Percentiles rank a stretch among this genome's conserved stretches.
Evolutionary conservation across 2,329 filamentous ascomycete genomes (phyloP).

Genomic region (Annulohypoxylon truncatum): DNA sequence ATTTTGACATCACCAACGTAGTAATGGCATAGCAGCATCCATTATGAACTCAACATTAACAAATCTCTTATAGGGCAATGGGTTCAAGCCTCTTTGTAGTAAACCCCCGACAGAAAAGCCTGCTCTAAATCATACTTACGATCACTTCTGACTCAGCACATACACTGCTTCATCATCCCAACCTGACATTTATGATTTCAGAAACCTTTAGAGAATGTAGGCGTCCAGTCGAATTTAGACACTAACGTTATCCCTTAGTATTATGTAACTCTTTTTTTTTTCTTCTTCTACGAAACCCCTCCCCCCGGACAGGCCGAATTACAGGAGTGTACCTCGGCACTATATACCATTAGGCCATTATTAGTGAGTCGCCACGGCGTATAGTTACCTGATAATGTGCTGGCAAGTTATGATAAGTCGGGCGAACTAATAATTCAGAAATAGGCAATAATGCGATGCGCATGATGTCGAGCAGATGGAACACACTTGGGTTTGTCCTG

Average conservation of each 20-base stretch:
- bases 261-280: no score
- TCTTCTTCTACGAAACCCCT: no score
- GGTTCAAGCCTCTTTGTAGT: conserved; percentile 2
- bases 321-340: conserved; percentile 1
- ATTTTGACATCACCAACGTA: background rate
- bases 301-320: conserved; percentile 23
- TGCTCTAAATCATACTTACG: background rate
- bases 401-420: conserved; percentile 38
- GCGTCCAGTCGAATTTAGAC: conserved; percentile 17
- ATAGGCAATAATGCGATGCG: conserved; percentile 22
- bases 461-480: conserved; percentile 35
- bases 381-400: conserved; percentile 23
- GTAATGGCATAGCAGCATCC: conserved; percentile 1
- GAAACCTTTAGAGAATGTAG: conserved; percentile 8
- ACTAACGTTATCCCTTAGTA: conserved; percentile 33
- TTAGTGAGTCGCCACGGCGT: conserved; percentile 27
- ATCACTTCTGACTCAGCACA: conserved; percentile 27
- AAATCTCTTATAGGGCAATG: background rate
- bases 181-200: conserved; percentile 1
- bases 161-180: conserved; percentile 8
- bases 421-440: conserved; percentile 6
- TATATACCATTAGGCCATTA: conserved; percentile 20
- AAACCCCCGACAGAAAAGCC: background rate
- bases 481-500: conserved; percentile 24
- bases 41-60: background rate